Conservation (phyloP, 2,329 filamentous ascomycete species). For the Lecanoromycetidae sp. region DNA sequence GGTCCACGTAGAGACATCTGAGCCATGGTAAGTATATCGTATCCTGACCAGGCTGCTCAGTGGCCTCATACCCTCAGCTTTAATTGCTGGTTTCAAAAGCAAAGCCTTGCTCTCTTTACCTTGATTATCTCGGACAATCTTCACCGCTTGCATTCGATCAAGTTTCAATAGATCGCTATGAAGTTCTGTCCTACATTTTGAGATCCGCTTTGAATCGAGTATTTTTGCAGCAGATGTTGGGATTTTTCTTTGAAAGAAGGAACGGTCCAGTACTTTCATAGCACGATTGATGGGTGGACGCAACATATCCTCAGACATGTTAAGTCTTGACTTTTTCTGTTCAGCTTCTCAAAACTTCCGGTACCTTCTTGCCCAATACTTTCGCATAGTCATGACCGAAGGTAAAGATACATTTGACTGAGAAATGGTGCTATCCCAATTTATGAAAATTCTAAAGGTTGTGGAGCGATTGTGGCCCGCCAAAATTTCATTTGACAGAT, state of each 20-base stretch:
- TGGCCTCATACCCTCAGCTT: conserved; percentile 37
- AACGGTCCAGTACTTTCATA: conserved; percentile 67
- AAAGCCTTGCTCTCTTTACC: conserved; percentile 42
- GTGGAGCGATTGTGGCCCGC: no score
- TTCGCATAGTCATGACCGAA: no score
- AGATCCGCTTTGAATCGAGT: conserved; percentile 62
- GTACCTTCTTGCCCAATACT: no score
- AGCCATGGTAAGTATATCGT: no score
- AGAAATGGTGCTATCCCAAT: no score
- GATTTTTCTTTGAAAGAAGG: conserved; percentile 67
- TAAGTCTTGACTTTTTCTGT: no score
- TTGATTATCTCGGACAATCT: conserved; percentile 45
- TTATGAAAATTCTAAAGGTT: no score
- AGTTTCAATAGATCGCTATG: conserved; percentile 53
- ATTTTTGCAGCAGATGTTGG: conserved; percentile 68
- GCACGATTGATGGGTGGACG: conserved; percentile 69
- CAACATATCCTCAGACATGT: conserved; percentile 41
- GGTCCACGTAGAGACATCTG: conserved; percentile 67
- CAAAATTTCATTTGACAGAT: no score
- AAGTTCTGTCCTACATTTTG: conserved; percentile 55
- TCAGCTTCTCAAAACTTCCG: no score
- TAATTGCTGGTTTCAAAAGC: conserved; percentile 46
- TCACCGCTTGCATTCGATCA: conserved; percentile 52
- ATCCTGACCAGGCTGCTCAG: no score
- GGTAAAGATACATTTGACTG: no score